These are phyloP conservation scores for Amborella trichopoda DNA, from an alignment of 164 flowering plant genomes.

Conservation along the genomic window DNA sequence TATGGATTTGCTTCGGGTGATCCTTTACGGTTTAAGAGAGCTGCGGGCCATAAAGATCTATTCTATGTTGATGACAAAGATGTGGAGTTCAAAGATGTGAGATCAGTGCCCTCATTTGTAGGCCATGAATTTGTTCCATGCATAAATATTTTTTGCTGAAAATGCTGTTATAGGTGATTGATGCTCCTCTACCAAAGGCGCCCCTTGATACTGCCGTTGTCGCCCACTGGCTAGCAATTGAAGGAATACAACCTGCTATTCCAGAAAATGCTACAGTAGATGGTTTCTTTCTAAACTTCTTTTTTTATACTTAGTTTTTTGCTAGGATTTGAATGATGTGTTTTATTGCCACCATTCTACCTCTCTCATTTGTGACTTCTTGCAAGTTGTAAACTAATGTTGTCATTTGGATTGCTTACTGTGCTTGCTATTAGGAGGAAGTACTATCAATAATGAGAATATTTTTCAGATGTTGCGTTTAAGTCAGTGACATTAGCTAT, in stretches of 20 bases:
- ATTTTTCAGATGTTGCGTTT: too few species aligned
- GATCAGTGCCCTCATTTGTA: conserved; percentile 5
- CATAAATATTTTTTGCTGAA: background rate
- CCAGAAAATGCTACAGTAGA: conserved; percentile 90
- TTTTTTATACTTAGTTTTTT: background rate
- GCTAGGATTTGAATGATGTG: background rate
- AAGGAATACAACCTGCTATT: conserved; percentile 95
- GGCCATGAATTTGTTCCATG: background rate
- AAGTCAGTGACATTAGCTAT: too few species aligned
- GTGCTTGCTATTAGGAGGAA: too few species aligned
- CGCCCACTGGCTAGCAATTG: conserved; percentile 96
- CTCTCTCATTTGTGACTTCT: too few species aligned
- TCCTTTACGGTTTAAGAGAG: conserved; percentile 72
- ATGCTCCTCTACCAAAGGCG: conserved; percentile 88
- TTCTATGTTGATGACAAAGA: conserved; percentile 87
- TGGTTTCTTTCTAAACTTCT: conserved; percentile 26
- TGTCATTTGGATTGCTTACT: too few species aligned
- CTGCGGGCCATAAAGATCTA: conserved; percentile 73
- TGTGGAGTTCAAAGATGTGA: conserved; percentile 83
- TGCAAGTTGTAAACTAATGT: too few species aligned
- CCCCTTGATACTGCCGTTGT: conserved; percentile 78
- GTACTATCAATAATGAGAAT: too few species aligned
- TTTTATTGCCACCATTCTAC: too few species aligned
- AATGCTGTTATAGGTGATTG: conserved; percentile 51
- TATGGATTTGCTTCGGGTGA: conserved; percentile 85